Evolutionary conservation across 2,329 filamentous ascomycete species (phyloP).

Genomic region (Biscogniauxia marginata): DNA sequence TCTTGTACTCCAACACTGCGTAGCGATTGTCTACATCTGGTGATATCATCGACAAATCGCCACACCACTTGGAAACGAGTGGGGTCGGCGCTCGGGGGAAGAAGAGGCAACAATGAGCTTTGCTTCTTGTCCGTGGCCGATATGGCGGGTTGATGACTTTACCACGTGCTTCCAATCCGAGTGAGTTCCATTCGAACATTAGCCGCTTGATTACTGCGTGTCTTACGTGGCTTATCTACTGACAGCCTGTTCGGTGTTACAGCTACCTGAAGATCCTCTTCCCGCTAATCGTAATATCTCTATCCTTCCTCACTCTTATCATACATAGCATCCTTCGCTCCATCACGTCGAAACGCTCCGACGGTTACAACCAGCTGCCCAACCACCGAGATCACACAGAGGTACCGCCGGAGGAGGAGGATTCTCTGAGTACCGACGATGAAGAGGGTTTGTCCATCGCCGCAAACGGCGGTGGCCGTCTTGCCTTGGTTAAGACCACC

Average conservation of each 20-base stretch:
- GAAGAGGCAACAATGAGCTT: conserved; percentile 38
- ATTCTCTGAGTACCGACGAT: conserved; percentile 54
- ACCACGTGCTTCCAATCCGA: conserved; percentile 63
- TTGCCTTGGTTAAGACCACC: conserved; percentile 58
- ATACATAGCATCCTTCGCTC: conserved; percentile 56
- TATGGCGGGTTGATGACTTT: conserved; percentile 65
- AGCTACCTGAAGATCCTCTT: conserved; percentile 81
- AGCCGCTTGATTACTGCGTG: not conserved
- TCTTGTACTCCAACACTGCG: not conserved
- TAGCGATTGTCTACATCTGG: not conserved
- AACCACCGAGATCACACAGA: conserved; percentile 50
- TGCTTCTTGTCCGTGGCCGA: conserved; percentile 55
- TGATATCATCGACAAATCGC: not conserved
- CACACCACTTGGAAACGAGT: not conserved
- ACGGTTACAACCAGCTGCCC: conserved; percentile 57
- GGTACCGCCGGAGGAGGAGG: conserved; percentile 47
- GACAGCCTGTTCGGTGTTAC: conserved; percentile 15
- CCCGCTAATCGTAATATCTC: conserved; percentile 66
- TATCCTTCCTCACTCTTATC: conserved; percentile 68
- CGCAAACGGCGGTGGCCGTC: conserved; percentile 47
- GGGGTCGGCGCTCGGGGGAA: conserved; percentile 9
- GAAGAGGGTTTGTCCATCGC: conserved; percentile 57
- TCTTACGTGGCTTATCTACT: conserved; percentile 1
- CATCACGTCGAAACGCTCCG: conserved; percentile 49
- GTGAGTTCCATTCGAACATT: conserved; percentile 46